Evolutionary conservation across 768 basidiomycete species (phyloP).

Genomic region (Leccinum boreale): DNA sequence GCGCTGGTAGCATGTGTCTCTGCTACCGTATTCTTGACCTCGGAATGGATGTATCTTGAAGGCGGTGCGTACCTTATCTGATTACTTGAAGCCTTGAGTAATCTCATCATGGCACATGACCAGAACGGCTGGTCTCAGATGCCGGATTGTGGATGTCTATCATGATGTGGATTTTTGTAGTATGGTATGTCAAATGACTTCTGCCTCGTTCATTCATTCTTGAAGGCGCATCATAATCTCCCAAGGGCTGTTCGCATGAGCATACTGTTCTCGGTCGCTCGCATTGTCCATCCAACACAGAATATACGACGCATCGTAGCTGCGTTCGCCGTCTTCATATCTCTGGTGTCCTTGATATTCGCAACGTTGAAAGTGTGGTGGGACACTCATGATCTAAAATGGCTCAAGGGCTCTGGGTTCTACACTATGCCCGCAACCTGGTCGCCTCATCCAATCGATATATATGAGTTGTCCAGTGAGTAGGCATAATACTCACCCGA

Average conservation of each 20-base stretch:
- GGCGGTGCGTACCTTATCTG: constrained; percentile 13
- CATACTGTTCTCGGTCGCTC: constrained; percentile 19
- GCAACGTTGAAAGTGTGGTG: constrained; percentile 6
- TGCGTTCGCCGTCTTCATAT: constrained; percentile 7
- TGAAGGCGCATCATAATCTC: not conserved
- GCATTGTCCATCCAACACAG: constrained; percentile 14
- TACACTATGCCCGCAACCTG: not conserved
- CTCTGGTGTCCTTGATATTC: constrained; percentile 5
- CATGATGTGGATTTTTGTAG: not conserved
- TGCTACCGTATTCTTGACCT: constrained; percentile 3
- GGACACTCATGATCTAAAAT: not conserved
- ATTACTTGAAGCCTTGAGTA: not conserved
- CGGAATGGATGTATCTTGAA: constrained; percentile 14
- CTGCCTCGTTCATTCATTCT: not conserved
- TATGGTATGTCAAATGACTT: constrained; percentile 15
- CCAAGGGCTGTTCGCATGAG: constrained; percentile 23
- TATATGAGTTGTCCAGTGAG: constrained; percentile 19
- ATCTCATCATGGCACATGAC: not conserved
- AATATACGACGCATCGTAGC: constrained; percentile 7
- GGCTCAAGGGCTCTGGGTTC: not conserved
- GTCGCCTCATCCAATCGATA: constrained; percentile 4
- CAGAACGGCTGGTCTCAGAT: constrained; percentile 5
- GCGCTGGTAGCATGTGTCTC: constrained; percentile 8
- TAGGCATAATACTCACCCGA: not conserved
- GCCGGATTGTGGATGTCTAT: constrained; percentile 15